Conservation (phyloP, 2,329 filamentous ascomycete species). For the Cladophialophora carrionii region DNA sequence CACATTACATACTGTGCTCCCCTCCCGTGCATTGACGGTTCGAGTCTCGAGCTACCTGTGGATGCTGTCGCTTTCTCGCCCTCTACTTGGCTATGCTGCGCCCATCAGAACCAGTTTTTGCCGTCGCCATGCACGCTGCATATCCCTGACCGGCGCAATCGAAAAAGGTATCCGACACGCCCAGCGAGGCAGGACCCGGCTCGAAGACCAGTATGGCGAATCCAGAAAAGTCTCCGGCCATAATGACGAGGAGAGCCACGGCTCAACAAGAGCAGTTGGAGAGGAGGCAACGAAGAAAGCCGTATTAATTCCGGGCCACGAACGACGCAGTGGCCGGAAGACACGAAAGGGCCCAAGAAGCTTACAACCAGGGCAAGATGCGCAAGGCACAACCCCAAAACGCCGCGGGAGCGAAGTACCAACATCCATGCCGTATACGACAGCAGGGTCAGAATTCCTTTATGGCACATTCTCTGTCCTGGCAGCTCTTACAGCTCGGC, state of each 20-base stretch:
- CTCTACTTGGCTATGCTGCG: constrained; percentile 28
- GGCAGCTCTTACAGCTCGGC: constrained; percentile 70
- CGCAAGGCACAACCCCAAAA: not conserved
- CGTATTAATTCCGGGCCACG: constrained; percentile 15
- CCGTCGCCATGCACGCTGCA: constrained; percentile 44
- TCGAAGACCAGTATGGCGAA: constrained; percentile 20
- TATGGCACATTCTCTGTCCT: constrained; percentile 82
- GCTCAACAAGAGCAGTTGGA: not conserved
- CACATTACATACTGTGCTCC: not conserved
- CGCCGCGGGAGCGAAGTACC: constrained; percentile 7
- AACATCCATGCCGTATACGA: constrained; percentile 68
- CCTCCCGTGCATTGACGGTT: not conserved
- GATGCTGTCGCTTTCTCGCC: constrained; percentile 26
- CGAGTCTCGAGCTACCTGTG: constrained; percentile 6
- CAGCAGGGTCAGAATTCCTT: constrained; percentile 86
- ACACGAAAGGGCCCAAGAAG: constrained; percentile 8
- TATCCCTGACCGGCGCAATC: constrained; percentile 70
- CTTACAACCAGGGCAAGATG: constrained; percentile 12
- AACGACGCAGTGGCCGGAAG: constrained; percentile 16
- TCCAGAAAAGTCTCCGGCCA: not conserved
- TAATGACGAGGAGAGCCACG: not conserved
- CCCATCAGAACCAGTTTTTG: constrained; percentile 13
- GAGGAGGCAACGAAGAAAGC: constrained; percentile 9
- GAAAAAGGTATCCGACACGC: constrained; percentile 64
- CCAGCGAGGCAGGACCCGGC: constrained; percentile 17